Evolutionary conservation across 2,329 filamentous ascomycete species (phyloP), one percentile per base, ranked within the genome.

Genomic region (Colletotrichum sp.): DNA sequence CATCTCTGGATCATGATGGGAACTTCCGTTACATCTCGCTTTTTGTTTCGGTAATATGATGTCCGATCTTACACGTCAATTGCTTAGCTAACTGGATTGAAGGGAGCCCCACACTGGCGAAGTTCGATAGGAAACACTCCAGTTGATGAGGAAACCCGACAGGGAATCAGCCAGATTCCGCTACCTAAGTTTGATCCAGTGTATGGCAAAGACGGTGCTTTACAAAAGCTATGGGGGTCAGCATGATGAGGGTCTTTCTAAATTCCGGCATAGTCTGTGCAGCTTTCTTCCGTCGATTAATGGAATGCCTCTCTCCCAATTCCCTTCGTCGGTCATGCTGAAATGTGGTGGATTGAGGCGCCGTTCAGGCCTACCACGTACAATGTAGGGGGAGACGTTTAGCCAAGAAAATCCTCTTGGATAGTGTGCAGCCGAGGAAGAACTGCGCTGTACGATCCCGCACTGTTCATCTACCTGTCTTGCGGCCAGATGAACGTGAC

Each of bases 391-490:
- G 10, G 18, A 48, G 38, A n/a, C 38, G 9, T n/a, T 43, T n/a
- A 12, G 38, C 0, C 38, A n/a, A 10, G 5, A 1, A 0, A n/a
- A n/a, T n/a, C 7, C 1, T 43, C 38, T n/a, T 1, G 0, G 38
- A 0, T 12, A n/a, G 9, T 21, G 43, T 52, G n/a, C 43, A 48
- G 1, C 1, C 5, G 43, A 48, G 10, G 3, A 21, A 48, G 9
- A 21, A 0, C 0, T 36, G 0, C 34, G 14, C 14, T 36, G 14
- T 8, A 36, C 14, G 1, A 38, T 38, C 4, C 36, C 0, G 14
- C 14, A 38, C 36, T 14, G 43, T 48, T n/a, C 43, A 48, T 1
- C 43, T 48, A 7, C 9, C n/a, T 3, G 18, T 48, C 38, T 48
- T 48, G n/a, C 43, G 13, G 8, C n/a, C n/a, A 21, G 43, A 12